These are phyloP conservation scores for Tritrichomonas foetus DNA, from an alignment of 208 protist genomes.

Conservation along the genomic window DNA sequence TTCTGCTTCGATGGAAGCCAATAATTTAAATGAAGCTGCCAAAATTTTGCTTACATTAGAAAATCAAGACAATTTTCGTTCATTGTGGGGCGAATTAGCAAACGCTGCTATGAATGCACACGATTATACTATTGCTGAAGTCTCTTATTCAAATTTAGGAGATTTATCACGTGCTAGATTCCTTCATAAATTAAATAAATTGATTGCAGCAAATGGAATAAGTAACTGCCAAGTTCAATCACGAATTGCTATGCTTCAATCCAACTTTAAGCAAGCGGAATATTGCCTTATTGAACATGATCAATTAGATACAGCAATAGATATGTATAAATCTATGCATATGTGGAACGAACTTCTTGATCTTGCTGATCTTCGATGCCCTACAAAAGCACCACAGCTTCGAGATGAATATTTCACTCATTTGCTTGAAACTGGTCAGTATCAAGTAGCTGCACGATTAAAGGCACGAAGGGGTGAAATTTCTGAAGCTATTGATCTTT, in stretches of 20 bases:
- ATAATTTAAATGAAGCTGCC: neutral
- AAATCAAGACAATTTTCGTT: neutral
- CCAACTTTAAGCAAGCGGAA: constrained; percentile 1
- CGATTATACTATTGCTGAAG: neutral
- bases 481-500: neutral
- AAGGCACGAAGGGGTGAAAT: neutral
- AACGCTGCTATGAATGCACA: neutral
- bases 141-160: neutral
- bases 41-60: neutral
- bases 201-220: neutral
- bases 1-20: neutral
- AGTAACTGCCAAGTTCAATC: neutral
- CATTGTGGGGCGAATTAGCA: neutral
- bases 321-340: constrained; percentile 35
- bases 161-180: neutral
- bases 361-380: neutral
- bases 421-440: neutral
- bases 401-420: neutral
- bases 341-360: constrained; percentile 32
- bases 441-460: neutral
- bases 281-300: constrained; percentile 31
- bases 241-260: neutral
- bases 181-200: neutral
- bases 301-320: neutral
- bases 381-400: neutral